Percentiles rank a stretch among this genome's conserved stretches.
Conservation (phyloP, 2,329 filamentous ascomycete species). For the Pseudogymnoascus sp. region DNA sequence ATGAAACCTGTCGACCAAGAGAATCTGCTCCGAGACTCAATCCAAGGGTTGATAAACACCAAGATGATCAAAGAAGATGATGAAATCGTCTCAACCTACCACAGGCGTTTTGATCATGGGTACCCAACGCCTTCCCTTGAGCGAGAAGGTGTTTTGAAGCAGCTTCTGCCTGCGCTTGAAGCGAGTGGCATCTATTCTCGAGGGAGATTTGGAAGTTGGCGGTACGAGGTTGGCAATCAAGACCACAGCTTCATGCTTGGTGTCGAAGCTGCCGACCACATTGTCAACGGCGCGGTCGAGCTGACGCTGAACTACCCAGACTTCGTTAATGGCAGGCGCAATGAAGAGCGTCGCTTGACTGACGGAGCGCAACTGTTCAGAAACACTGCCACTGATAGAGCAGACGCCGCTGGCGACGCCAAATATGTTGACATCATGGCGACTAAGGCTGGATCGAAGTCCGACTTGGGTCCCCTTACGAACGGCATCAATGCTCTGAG, state of each 20-base stretch:
- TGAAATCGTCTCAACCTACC: constrained; percentile 96
- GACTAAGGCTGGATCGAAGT: not conserved
- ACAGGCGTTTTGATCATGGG: constrained; percentile 95
- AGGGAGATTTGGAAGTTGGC: constrained; percentile 95
- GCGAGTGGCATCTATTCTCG: constrained; percentile 87
- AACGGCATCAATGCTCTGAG: constrained; percentile 7
- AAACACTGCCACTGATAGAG: constrained; percentile 23
- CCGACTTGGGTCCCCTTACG: not conserved
- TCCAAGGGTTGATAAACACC: constrained; percentile 95
- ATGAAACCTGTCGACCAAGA: constrained; percentile 88
- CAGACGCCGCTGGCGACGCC: constrained; percentile 28
- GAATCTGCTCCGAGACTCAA: constrained; percentile 80
- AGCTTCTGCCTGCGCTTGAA: constrained; percentile 88
- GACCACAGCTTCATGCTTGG: constrained; percentile 72
- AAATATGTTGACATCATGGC: constrained; percentile 25
- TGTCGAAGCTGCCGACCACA: constrained; percentile 65
- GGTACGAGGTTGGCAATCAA: constrained; percentile 82
- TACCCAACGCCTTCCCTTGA: constrained; percentile 94
- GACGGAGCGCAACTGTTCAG: constrained; percentile 29
- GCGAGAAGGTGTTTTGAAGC: constrained; percentile 85
- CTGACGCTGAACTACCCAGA: constrained; percentile 72
- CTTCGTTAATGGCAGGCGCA: constrained; percentile 53
- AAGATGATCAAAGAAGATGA: constrained; percentile 86
- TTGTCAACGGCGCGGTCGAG: constrained; percentile 64
- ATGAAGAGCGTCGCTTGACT: constrained; percentile 31